A percentile compares a stretch with the other conserved stretches of the same genome.
Conservation (phyloP, 345 rosid genomes). For the Sisymbrium altissimum region DNA sequence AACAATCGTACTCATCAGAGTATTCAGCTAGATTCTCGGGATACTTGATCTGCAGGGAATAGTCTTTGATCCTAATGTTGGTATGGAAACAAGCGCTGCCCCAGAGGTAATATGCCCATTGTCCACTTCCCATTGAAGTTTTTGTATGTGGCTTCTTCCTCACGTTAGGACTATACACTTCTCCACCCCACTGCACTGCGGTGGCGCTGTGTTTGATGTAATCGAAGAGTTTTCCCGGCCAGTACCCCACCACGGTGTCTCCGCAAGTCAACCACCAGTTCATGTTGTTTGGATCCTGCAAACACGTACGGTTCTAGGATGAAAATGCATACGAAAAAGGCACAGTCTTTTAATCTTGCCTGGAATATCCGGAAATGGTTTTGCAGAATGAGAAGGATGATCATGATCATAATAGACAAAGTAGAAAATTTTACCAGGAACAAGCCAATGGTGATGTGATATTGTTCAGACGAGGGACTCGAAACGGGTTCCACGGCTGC, state of each 20-base stretch:
- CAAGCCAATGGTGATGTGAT: conserved; percentile 12
- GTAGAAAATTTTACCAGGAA: conserved; percentile 26
- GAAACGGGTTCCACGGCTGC: conserved; percentile 24
- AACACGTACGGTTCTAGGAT: not conserved
- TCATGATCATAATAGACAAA: not conserved
- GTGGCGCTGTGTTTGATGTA: conserved; percentile 37
- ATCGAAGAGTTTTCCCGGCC: conserved; percentile 37
- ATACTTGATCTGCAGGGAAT: conserved; percentile 35
- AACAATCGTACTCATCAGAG: conserved; percentile 34
- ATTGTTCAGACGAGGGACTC: conserved; percentile 3
- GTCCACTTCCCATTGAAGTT: conserved; percentile 58
- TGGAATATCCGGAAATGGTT: not conserved
- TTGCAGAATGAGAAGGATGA: not conserved
- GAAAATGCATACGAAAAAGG: not conserved
- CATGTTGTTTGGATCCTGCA: conserved; percentile 38
- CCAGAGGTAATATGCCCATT: not conserved
- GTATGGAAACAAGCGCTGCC: conserved; percentile 35
- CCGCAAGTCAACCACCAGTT: conserved; percentile 52
- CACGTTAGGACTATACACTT: conserved; percentile 47
- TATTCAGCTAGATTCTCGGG: conserved; percentile 32
- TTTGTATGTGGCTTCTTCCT: conserved; percentile 44
- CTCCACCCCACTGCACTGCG: conserved; percentile 57
- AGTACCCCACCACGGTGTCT: conserved; percentile 33
- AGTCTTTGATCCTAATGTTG: conserved; percentile 40
- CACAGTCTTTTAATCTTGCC: not conserved